Evolutionary conservation across 1,284 basidiomycete genomes (phyloP), one percentile per base, ranked within the genome.

Genomic region (Ceratobasidium papillatum): DNA sequence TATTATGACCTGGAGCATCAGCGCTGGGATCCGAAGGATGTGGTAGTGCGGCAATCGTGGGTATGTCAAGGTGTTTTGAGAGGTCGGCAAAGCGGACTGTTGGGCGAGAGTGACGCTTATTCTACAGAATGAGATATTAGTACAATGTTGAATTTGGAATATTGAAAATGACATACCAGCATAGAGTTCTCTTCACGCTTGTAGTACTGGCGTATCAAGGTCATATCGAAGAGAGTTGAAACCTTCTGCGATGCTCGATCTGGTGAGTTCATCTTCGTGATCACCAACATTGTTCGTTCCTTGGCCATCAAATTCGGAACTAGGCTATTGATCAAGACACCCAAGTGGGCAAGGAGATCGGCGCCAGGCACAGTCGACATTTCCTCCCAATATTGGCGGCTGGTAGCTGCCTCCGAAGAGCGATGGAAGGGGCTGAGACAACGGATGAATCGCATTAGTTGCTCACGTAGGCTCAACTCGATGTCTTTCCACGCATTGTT

Each of bases 71-170:
- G 14, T 52, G 8, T 52, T 19, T 27, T n/a, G 25, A 52, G 9
- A 63, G 61, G n/a, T 63, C 61, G 2, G 41, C 63, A 49, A 65
- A 65, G 25, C 63, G 63, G 25, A 65, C 63, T 30, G 63, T 49
- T 7, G 63, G 63, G 19, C 63, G 63, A 30, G 30, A 27, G 9
- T 5, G 27, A 47, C 17, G 43, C 22, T 45, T 12, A 14, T 34
- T 25, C 63, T 65, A 19, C 11, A 11, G 2, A 65, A 12, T 27
- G 4, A 3, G 25, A 32, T 65, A 22, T 49, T 14, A 32, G 43
- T n/a, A 51, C 30, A 65, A 30, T 30, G 17, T 1, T 4, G 22
- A 34, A 38, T 59, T 1, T 59, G 27, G 4, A 19, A n/a, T 17
- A 22, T 27, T 25, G 27, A 65, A n/a, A 34, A 41, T 2, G 12